Evolutionary conservation across 148 eudicot species (phyloP).

Genomic region (Rhododendron henanense): DNA sequence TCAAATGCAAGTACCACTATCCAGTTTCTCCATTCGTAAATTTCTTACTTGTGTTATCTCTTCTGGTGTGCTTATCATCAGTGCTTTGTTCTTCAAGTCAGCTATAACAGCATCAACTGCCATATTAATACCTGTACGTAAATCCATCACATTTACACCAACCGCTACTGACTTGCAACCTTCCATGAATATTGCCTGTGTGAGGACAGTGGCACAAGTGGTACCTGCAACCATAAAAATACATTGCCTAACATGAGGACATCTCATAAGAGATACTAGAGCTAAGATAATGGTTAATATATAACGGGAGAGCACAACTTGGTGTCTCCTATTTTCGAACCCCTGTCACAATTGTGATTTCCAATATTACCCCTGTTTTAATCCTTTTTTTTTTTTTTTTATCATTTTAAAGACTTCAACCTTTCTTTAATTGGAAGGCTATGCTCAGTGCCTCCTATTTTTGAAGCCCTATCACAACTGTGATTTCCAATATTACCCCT

Average conservation of each 20-base stretch:
- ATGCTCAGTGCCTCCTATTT: no score
- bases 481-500: no score
- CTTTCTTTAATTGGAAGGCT: no score
- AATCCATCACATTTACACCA: constrained; percentile 91
- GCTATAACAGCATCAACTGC: constrained; percentile 82
- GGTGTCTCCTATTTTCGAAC: no score
- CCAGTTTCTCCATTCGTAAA: not conserved
- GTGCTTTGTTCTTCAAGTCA: constrained; percentile 72
- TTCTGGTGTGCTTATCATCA: constrained; percentile 93
- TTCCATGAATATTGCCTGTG: constrained; percentile 88
- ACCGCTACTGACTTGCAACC: constrained; percentile 91
- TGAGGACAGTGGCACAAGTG: constrained; percentile 93
- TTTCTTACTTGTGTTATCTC: constrained; percentile 85
- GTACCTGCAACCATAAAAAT: constrained; percentile 56
- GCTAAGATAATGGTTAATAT: not conserved
- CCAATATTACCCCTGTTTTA: no score
- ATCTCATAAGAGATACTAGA: not conserved
- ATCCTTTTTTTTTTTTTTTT: no score
- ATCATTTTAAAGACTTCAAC: no score
- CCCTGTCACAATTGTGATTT: no score
- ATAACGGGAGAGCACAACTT: no score
- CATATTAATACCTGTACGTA: constrained; percentile 87
- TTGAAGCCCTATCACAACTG: no score
- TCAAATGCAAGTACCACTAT: not conserved
- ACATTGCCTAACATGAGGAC: not conserved